phyloP scores from a whole-genome alignment of 2,329 filamentous ascomycete species.

The Trichocomaceae sp. region DNA sequence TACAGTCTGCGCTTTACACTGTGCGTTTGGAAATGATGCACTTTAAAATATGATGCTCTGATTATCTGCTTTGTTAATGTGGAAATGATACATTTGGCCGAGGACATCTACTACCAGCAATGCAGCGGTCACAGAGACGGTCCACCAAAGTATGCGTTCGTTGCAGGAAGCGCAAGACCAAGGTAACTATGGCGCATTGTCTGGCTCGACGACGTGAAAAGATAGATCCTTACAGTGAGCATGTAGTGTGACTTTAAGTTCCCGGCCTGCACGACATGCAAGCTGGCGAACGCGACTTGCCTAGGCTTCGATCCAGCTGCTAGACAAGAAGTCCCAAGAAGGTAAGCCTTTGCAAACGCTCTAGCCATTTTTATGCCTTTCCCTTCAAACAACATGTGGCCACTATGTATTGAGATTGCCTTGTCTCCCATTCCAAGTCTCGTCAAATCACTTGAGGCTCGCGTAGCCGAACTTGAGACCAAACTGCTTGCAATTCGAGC shows the following conservation, averaged over 20 bases:
- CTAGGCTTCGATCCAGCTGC: slow-evolving; percentile 3
- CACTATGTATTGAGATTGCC: no score
- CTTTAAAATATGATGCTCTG: neutral
- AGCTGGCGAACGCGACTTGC: neutral
- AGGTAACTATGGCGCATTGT: slow-evolving; percentile 2
- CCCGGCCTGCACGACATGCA: slow-evolving; percentile 9
- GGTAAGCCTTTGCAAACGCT: neutral
- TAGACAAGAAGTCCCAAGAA: neutral
- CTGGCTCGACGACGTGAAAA: neutral
- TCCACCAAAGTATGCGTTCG: slow-evolving; percentile 6
- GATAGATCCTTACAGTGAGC: neutral
- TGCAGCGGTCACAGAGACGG: neutral
- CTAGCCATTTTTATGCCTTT: no score
- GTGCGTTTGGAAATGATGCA: no score
- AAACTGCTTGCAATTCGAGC: neutral
- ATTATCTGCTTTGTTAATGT: no score
- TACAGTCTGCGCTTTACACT: no score
- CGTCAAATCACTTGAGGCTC: neutral
- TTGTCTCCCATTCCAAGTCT: neutral
- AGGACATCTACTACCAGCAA: neutral
- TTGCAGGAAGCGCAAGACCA: slow-evolving; percentile 16
- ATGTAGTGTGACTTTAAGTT: slow-evolving; percentile 9
- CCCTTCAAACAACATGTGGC: no score
- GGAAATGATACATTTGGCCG: no score
- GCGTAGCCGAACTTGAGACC: neutral